Evolutionary conservation across 2,329 filamentous ascomycete genomes (phyloP), one percentile per base, ranked within the genome.

Genomic region (Penicillium palitans): DNA sequence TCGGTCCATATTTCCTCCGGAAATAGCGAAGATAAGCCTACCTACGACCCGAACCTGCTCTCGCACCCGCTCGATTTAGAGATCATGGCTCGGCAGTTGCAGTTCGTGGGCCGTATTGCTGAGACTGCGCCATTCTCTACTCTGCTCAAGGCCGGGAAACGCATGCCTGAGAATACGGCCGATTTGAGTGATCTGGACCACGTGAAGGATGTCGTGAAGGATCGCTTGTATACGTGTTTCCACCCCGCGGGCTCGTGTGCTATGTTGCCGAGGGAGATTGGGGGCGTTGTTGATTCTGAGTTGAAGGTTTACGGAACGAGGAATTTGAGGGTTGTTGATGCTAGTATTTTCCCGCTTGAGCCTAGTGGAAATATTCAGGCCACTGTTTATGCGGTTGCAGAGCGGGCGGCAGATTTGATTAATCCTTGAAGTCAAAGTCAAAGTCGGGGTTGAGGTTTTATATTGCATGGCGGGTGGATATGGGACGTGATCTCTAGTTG

Each of bases 11-110:
- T 75, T 35, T 31, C 35, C 1, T 77, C 75, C 0, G 51, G 62
- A 12, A 69, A 72, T 6, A 69, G 68, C 0, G 62, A 67, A 1
- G 71, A 74, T 15, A 64, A 68, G 1, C 80, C 80, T 0, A 63
- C 74, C 24, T 75, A 80, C 57, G 73, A 82, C 61, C 79, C 80
- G 0, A 76, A 76, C 55, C 82, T 73, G 64, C 71, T 83, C 5
- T 72, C 70, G 0, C 70, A 78, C 39, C 64, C 72, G n/a, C 71
- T 77, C 0, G 79, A 83, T 58, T 70, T 71, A 19, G 69, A 79
- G 55, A 74, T 82, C 4, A 66, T 78, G 40, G 62, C 69, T n/a
- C 58, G 65, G 1, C 70, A 70, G n/a, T 55, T 66, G 45, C 63
- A 67, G 31, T 70, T 64, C 46, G 50, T 68, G n/a, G 65, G 67